phyloP scores from a whole-genome alignment of 768 basidiomycete species.

The Mrakia gelida region DNA sequence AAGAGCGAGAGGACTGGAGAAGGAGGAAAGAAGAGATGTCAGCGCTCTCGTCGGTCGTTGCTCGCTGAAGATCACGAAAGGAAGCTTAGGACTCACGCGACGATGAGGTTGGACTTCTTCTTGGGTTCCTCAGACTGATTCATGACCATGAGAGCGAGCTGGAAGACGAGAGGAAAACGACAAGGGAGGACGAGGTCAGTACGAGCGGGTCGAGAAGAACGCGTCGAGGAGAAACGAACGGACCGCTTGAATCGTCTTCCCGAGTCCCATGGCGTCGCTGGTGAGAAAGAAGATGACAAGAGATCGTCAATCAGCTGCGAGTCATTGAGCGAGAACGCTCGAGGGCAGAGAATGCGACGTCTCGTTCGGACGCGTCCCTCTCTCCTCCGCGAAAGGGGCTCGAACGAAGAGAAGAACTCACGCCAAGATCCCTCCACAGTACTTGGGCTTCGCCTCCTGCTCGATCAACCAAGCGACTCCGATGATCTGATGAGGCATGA shows the following conservation, averaged over 20 bases:
- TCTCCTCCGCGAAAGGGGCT: too few species aligned
- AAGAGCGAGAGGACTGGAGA: conserved; percentile 49
- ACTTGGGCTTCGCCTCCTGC: conserved; percentile 39
- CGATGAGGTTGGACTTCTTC: conserved; percentile 62
- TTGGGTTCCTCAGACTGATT: conserved; percentile 54
- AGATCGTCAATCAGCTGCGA: background rate
- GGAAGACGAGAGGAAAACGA: conserved; percentile 34
- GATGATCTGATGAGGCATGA: conserved; percentile 68
- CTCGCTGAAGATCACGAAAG: background rate
- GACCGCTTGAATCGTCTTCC: conserved; percentile 30
- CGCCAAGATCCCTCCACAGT: conserved; percentile 41
- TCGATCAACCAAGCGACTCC: conserved; percentile 77
- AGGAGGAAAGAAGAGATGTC: background rate
- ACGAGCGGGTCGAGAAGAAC: too few species aligned
- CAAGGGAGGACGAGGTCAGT: background rate
- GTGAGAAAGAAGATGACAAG: background rate
- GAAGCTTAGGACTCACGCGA: conserved; percentile 50
- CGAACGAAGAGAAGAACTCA: background rate
- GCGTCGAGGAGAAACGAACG: background rate
- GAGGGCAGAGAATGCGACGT: too few species aligned
- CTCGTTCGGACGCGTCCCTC: background rate
- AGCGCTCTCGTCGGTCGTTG: background rate
- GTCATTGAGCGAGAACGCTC: too few species aligned
- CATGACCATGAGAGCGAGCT: conserved; percentile 63
- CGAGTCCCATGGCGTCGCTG: conserved; percentile 35